Evolutionary conservation across 2,329 filamentous ascomycete species (phyloP), one percentile per base, ranked within the genome.

Genomic region (Myrmaecium sp.): DNA sequence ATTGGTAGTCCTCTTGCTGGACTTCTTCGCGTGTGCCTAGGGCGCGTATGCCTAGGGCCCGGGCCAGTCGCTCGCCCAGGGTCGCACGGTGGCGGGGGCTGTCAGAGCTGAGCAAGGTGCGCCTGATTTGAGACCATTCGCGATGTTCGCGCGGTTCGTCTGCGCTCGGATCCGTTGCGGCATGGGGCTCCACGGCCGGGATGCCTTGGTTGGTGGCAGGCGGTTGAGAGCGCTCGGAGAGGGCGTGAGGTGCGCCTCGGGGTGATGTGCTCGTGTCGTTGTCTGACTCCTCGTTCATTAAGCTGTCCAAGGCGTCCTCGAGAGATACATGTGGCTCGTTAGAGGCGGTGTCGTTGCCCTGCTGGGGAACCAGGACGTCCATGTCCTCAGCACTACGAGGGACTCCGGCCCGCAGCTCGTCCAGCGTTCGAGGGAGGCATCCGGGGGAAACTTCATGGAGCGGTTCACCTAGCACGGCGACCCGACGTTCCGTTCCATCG

Each of bases 1-100:
- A 58, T 29, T 57, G 51, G 34, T 62, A 62, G 17, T 57, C 51
- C 3, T 59, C 56, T 3, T 47, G 49, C n/a, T 55, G 41, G 27
- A 62, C 45, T 7, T 62, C 57, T 33, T 62, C 58, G 7, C 57
- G 40, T 0, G 52, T 53, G 9, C 59, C 59, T 31, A 61, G 62
- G 0, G 61, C 37, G 6, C 57, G 44, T 4, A 31, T 33, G 11
- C 46, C 37, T 25, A 8, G 19, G 6, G 8, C n/a, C 11, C n/a
- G n/a, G 5, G 18, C 7, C 13, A n/a, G 9, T 6, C 17, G 17
- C 8, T 5, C 5, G 30, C 30, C 21, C 20, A 15, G 8, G 24
- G 29, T n/a, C 26, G 19, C 30, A 10, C 24, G 24, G 9, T 21
- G 30, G 2, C 29, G 29, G 14, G 22, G 10, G 4, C 20, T 25